Conservation (phyloP, 2,329 filamentous ascomycete species). For the Talaromyces sp. region DNA sequence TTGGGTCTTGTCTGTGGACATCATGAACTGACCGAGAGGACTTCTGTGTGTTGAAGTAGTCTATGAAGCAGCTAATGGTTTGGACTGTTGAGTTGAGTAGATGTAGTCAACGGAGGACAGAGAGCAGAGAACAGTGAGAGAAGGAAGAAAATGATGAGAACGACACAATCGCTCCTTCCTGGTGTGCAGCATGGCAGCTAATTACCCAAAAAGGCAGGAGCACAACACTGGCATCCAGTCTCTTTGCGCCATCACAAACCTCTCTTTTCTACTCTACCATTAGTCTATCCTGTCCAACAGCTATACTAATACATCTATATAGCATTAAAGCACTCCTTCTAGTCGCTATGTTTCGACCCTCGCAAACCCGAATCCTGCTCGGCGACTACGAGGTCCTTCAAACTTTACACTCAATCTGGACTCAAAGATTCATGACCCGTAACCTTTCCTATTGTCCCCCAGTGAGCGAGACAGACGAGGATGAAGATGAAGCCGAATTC, state of each 20-base stretch:
- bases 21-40: not conserved
- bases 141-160: not conserved
- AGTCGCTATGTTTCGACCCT: slow-evolving; percentile 14
- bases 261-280: not conserved
- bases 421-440: not conserved
- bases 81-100: not conserved
- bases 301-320: not conserved
- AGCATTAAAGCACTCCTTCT: not conserved
- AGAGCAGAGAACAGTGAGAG: not conserved
- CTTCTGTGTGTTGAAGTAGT: not conserved
- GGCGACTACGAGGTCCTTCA: slow-evolving; percentile 11
- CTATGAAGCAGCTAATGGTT: not conserved
- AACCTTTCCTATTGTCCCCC: not conserved
- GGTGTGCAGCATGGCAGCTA: not conserved
- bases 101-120: not conserved
- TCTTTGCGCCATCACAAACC: not conserved
- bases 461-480: not conserved
- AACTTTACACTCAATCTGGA: slow-evolving; percentile 8
- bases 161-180: slow-evolving; percentile 5
- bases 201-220: slow-evolving; percentile 15
- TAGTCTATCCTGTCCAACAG: not conserved
- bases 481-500: not conserved
- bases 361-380: slow-evolving; percentile 12
- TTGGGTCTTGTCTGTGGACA: not conserved
- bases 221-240: slow-evolving; percentile 1